Base-by-base conservation (phyloP, 2,329 filamentous ascomycete genomes). In the Colletotrichum sp. region DNA sequence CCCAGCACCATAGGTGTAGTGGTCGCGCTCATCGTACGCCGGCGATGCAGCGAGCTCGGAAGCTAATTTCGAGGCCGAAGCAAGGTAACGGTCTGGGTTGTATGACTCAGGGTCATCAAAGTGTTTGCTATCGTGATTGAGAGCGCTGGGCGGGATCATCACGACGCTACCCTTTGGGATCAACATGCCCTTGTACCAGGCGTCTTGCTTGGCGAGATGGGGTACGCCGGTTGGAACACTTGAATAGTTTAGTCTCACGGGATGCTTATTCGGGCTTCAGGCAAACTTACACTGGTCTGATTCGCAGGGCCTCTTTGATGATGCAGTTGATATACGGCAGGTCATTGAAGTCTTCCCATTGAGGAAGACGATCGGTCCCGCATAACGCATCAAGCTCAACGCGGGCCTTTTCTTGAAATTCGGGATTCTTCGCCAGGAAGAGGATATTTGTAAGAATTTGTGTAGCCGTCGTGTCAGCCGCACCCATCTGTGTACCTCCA, bases 1-100 rank as follows among this genome's bases (percentile, higher is more conserved):
- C 2, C 88, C 88, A 15, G 83, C 84, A 6, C 88, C 88, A 78
- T 88, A 90, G 5, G 83, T 83, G 76, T 87, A 90, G 77, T 89
- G 88, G 74, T 87, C 85, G 9, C 85, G 83, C 8, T 77, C 72
- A 12, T 71, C 65, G 18, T 78, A 78, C 57, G 78, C 78, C 4
- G 78, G 21, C 10, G 73, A 78, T 5, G 75, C 75, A 5, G 84
- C 81, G 63, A 84, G 81, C 15, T 80, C 79, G 1, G 81, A 74
- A 0, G 84, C 81, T 3, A 83, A 80, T 24, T 80, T 75, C 4
- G 52, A 77, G 0, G 85, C 82, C 16, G 82, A 44, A 13, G 76
- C 66, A 6, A 72, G 62, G 63, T 77, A 83, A 3, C 80, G 79
- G 7, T 81, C 76, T 8, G 82, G 81, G 30, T 78, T 80, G 76